A percentile compares a stretch with the other conserved stretches of the same genome.
phyloP scores from a whole-genome alignment of 2,329 filamentous ascomycete genomes.

The Paraphoma sp. region DNA sequence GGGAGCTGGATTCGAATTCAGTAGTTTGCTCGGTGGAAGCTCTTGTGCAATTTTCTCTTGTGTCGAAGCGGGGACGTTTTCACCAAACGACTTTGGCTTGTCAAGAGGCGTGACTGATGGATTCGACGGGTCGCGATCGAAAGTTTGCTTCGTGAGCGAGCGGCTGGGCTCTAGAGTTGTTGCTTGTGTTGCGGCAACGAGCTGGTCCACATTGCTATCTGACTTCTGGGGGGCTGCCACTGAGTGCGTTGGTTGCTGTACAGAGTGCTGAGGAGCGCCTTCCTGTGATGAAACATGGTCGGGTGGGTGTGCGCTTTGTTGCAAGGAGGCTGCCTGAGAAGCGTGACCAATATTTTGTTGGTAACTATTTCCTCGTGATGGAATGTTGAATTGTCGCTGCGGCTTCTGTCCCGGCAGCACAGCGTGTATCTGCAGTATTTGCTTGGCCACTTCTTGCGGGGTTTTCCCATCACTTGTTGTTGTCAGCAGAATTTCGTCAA shows the following conservation, averaged over 20 bases:
- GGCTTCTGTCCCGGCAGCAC: conserved; percentile 78
- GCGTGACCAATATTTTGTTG: neutral
- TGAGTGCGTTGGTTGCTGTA: conserved; percentile 11
- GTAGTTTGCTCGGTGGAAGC: conserved; percentile 35
- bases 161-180: conserved; percentile 9
- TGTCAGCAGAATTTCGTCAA: conserved; percentile 9
- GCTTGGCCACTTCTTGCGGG: conserved; percentile 74
- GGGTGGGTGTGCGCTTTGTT: conserved; percentile 16
- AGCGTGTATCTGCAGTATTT: conserved; percentile 86
- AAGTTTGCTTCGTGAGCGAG: conserved; percentile 9
- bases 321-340: conserved; percentile 3
- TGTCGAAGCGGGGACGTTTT: conserved; percentile 6
- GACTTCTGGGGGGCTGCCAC: conserved; percentile 13
- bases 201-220: conserved; percentile 50
- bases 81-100: conserved; percentile 9
- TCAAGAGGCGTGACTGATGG: conserved; percentile 10
- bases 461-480: conserved; percentile 62
- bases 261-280: neutral
- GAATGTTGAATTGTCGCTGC: conserved; percentile 61
- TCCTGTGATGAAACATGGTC: neutral
- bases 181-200: conserved; percentile 37
- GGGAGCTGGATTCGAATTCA: conserved; percentile 30
- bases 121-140: conserved; percentile 9
- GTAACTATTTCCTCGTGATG: conserved; percentile 52
- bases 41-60: conserved; percentile 19